Conservation (phyloP, 1,284 basidiomycete species). For the Trametes versicolor region DNA sequence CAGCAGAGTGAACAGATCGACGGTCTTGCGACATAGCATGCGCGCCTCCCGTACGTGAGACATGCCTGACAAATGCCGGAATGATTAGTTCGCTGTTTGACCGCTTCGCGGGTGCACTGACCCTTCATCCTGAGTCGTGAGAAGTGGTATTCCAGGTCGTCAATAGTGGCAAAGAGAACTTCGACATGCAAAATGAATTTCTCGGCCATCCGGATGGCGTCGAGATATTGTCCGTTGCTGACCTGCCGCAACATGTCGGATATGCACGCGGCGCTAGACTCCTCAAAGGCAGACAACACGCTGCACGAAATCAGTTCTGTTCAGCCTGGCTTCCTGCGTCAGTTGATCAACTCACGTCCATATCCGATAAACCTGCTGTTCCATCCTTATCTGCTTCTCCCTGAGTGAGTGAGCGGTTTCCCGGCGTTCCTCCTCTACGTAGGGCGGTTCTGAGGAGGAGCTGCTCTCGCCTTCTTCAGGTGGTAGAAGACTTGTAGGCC, state of each 20-base stretch:
- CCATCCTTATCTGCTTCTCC: conserved; percentile 94
- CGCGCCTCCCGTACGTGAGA: conserved; percentile 98
- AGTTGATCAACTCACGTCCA: conserved; percentile 78
- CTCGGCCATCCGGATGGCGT: conserved; percentile 98
- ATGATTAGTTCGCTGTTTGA: conserved; percentile 7
- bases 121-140: conserved; percentile 86
- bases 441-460: conserved; percentile 54
- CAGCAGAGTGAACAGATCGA: conserved; percentile 96
- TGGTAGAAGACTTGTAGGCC: conserved; percentile 64
- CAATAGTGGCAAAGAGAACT: conserved; percentile 96
- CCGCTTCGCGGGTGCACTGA: conserved; percentile 49
- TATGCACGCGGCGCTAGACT: conserved; percentile 99
- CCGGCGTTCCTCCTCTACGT: conserved; percentile 78
- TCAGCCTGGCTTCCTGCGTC: neutral
- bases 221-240: conserved; percentile 95
- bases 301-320: conserved; percentile 47
- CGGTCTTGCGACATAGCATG: conserved; percentile 98
- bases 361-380: conserved; percentile 97
- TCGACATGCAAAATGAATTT: conserved; percentile 99
- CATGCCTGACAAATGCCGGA: conserved; percentile 71
- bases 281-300: conserved; percentile 97
- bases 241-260: conserved; percentile 99
- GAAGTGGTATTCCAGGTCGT: conserved; percentile 95
- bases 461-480: conserved; percentile 59
- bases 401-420: conserved; percentile 89